These are phyloP conservation scores for Ogataea methanolica DNA, from an alignment of 805 yeast species.

Conservation along the genomic window DNA sequence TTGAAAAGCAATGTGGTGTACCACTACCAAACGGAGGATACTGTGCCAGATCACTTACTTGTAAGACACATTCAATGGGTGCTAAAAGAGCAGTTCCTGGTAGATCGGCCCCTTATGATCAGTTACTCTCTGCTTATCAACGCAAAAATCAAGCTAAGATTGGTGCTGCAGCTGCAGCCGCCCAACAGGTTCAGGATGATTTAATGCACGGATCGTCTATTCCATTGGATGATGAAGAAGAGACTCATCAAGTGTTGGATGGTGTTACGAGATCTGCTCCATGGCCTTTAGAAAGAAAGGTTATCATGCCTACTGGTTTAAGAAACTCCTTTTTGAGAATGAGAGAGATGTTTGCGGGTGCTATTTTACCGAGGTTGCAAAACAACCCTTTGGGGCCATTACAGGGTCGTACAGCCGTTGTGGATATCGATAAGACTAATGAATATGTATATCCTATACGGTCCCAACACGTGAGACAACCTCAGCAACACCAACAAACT, in stretches of 20 bases:
- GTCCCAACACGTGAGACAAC: slow-evolving; percentile 36
- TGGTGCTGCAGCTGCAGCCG: slow-evolving; percentile 77
- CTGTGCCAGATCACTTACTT: slow-evolving; percentile 93
- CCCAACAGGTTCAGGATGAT: slow-evolving; percentile 71
- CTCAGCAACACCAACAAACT: slow-evolving; percentile 8
- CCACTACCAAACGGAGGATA: slow-evolving; percentile 89
- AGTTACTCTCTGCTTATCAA: slow-evolving; percentile 82
- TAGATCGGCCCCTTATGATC: slow-evolving; percentile 88
- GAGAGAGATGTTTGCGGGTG: slow-evolving; percentile 92
- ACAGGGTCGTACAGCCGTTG: slow-evolving; percentile 73
- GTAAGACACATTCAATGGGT: slow-evolving; percentile 98
- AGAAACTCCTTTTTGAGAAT: slow-evolving; percentile 75
- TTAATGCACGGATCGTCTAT: slow-evolving; percentile 42
- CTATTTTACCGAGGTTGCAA: slow-evolving; percentile 60
- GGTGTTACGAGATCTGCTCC: slow-evolving; percentile 82
- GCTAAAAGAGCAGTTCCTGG: slow-evolving; percentile 95
- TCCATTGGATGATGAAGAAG: slow-evolving; percentile 82
- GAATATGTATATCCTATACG: slow-evolving; percentile 56
- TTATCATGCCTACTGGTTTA: slow-evolving; percentile 62
- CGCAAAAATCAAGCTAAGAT: slow-evolving; percentile 87
- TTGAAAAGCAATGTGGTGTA: slow-evolving; percentile 94
- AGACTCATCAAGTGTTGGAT: slow-evolving; percentile 83
- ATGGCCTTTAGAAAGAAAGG: slow-evolving; percentile 76
- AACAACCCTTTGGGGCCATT: slow-evolving; percentile 65
- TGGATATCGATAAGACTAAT: slow-evolving; percentile 66